Evolutionary conservation across 768 basidiomycete genomes (phyloP).

Genomic region (Tricholoma saponaceum): DNA sequence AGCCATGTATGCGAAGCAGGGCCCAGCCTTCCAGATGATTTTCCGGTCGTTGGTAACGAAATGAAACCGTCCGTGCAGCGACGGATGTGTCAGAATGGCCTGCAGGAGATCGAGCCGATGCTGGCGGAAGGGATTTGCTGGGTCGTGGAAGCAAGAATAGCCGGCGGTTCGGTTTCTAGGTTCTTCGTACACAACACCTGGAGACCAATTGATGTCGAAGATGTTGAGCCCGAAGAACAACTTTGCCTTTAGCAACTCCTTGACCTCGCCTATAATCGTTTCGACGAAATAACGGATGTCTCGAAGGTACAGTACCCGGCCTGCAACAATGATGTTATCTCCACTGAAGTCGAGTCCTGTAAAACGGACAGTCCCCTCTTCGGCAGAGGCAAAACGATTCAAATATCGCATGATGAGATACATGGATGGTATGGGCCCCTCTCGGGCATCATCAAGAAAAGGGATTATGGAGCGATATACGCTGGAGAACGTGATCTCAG

Average conservation of each 20-base stretch:
- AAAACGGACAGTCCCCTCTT: constrained; percentile 5
- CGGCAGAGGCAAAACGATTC: constrained; percentile 3
- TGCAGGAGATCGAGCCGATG: constrained; percentile 5
- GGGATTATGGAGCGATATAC: constrained; percentile 12
- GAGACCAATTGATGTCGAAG: constrained; percentile 12
- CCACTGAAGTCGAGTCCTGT: constrained; percentile 11
- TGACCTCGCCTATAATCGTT: constrained; percentile 10
- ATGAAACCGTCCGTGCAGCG: constrained; percentile 11
- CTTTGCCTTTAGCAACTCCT: constrained; percentile 3
- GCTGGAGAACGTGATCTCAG: not conserved
- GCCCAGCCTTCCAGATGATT: not conserved
- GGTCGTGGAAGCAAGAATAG: constrained; percentile 11
- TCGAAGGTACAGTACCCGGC: constrained; percentile 9
- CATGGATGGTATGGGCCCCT: constrained; percentile 4
- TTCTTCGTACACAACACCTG: constrained; percentile 10
- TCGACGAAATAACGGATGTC: constrained; percentile 11
- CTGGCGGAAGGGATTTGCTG: constrained; percentile 4
- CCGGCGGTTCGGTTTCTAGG: not conserved
- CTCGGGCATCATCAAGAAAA: constrained; percentile 8
- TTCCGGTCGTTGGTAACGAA: not conserved
- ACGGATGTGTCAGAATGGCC: constrained; percentile 4
- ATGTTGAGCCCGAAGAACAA: constrained; percentile 12
- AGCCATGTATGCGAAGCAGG: not conserved
- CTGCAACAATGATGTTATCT: constrained; percentile 12
- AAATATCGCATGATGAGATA: not conserved